Conservation (phyloP, 164 flowering plant genomes). For the Taxillus chinensis region DNA sequence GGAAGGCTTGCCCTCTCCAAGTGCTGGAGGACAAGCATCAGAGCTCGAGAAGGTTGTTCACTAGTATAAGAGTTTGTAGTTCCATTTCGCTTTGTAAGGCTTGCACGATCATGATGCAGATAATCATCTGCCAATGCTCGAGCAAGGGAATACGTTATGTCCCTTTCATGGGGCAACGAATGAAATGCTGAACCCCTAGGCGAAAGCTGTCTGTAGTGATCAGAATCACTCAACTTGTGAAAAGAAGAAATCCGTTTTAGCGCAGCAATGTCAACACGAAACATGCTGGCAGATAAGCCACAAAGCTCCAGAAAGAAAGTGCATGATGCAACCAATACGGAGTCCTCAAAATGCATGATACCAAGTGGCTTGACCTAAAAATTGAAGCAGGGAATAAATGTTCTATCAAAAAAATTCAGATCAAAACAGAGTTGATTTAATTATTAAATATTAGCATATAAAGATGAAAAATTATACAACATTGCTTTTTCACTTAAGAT, state of each 20-base stretch:
- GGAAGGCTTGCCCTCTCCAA: constrained; percentile 90
- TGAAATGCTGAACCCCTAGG: constrained; percentile 48
- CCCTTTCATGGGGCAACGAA: constrained; percentile 41
- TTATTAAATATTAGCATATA: no score
- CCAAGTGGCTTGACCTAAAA: constrained; percentile 86
- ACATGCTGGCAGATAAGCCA: constrained; percentile 80
- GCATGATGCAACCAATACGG: constrained; percentile 79
- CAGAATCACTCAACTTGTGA: constrained; percentile 37
- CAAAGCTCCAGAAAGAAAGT: constrained; percentile 86
- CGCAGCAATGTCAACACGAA: constrained; percentile 72
- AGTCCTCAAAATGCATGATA: constrained; percentile 67
- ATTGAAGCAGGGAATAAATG: background rate
- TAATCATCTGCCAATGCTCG: constrained; percentile 86
- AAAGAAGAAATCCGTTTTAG: constrained; percentile 74
- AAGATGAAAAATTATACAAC: no score
- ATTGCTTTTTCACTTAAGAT: no score
- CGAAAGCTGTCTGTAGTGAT: constrained; percentile 31
- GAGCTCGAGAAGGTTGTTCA: constrained; percentile 37
- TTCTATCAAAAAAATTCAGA: background rate
- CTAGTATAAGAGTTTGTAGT: constrained; percentile 7
- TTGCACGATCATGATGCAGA: constrained; percentile 29
- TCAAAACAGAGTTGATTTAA: background rate
- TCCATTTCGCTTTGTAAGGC: constrained; percentile 17
- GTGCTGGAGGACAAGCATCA: constrained; percentile 69
- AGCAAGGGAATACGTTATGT: constrained; percentile 64